These are phyloP conservation scores for Coleophoma cylindrospora DNA, from an alignment of 2,329 filamentous ascomycete genomes.

Conservation along the genomic window DNA sequence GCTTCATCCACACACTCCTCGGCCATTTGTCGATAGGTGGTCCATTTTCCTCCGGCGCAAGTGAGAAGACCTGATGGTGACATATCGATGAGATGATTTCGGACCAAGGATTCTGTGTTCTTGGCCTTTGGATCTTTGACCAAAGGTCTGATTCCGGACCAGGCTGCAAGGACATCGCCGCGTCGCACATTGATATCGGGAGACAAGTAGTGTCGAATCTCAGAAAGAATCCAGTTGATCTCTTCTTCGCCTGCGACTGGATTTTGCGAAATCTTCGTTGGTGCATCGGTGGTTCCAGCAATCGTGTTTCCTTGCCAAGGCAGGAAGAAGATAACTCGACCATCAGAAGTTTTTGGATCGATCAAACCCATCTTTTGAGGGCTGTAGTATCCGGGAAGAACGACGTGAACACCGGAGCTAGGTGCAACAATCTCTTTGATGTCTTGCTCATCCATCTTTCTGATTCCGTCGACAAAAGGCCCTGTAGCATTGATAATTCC, in stretches of 20 bases:
- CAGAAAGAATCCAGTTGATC: constrained; percentile 82
- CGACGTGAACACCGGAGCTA: constrained; percentile 79
- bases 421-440: constrained; percentile 78
- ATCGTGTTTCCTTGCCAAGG: constrained; percentile 94
- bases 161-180: constrained; percentile 83
- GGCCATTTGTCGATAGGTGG: constrained; percentile 89
- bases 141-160: constrained; percentile 82
- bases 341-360: constrained; percentile 81
- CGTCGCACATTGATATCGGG: constrained; percentile 81
- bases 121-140: constrained; percentile 82
- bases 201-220: constrained; percentile 76
- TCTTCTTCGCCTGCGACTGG: constrained; percentile 78
- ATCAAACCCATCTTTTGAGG: constrained; percentile 84
- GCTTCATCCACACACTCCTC: constrained; percentile 84
- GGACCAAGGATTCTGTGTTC: constrained; percentile 82
- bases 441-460: constrained; percentile 73
- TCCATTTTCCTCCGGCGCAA: constrained; percentile 88
- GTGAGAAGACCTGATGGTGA: constrained; percentile 78
- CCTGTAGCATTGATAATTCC: constrained; percentile 87
- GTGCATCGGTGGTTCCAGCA: constrained; percentile 80
- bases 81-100: constrained; percentile 78
- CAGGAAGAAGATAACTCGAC: constrained; percentile 87
- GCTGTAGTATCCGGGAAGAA: constrained; percentile 82
- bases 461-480: constrained; percentile 80
- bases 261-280: constrained; percentile 66